Conservation (phyloP, 106 monocot species). For the Agapanthus africanus region DNA sequence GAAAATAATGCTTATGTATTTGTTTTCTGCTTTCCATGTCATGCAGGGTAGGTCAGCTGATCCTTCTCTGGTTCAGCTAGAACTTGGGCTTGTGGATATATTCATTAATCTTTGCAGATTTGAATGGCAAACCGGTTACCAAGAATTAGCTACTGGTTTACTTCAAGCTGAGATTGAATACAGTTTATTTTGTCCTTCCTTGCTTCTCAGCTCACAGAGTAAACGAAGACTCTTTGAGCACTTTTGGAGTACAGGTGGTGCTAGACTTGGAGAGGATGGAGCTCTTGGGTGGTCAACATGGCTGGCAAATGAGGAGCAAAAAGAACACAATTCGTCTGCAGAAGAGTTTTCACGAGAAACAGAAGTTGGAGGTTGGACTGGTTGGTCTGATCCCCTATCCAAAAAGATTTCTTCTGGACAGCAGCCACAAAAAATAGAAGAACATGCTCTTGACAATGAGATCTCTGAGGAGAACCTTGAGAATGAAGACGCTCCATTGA, state of each 20-base stretch:
- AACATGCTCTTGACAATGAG: slow-evolving; percentile 22
- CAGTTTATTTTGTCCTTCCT: slow-evolving; percentile 71
- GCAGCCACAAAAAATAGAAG: slow-evolving; percentile 24
- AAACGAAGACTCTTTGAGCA: slow-evolving; percentile 92
- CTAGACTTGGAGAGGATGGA: slow-evolving; percentile 82
- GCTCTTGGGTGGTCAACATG: slow-evolving; percentile 78
- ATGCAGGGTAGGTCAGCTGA: slow-evolving; percentile 28
- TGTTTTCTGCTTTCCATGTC: slow-evolving; percentile 4
- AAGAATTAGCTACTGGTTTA: slow-evolving; percentile 79
- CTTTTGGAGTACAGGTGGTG: slow-evolving; percentile 75
- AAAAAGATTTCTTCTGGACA: slow-evolving; percentile 15
- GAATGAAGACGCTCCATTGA: slow-evolving; percentile 19
- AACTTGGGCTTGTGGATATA: slow-evolving; percentile 79
- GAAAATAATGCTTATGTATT: neutral
- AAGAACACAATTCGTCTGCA: slow-evolving; percentile 20
- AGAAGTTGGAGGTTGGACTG: slow-evolving; percentile 82
- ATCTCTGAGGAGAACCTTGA: slow-evolving; percentile 38
- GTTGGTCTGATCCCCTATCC: slow-evolving; percentile 64
- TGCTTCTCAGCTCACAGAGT: slow-evolving; percentile 58
- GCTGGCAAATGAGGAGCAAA: slow-evolving; percentile 71
- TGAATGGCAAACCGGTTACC: slow-evolving; percentile 92
- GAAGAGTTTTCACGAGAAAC: slow-evolving; percentile 49
- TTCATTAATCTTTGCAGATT: slow-evolving; percentile 82
- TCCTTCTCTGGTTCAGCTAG: slow-evolving; percentile 51
- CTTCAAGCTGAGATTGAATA: slow-evolving; percentile 93